Conservation (phyloP, 2,329 filamentous ascomycete genomes). For the Endoconidiophora laricicola region DNA sequence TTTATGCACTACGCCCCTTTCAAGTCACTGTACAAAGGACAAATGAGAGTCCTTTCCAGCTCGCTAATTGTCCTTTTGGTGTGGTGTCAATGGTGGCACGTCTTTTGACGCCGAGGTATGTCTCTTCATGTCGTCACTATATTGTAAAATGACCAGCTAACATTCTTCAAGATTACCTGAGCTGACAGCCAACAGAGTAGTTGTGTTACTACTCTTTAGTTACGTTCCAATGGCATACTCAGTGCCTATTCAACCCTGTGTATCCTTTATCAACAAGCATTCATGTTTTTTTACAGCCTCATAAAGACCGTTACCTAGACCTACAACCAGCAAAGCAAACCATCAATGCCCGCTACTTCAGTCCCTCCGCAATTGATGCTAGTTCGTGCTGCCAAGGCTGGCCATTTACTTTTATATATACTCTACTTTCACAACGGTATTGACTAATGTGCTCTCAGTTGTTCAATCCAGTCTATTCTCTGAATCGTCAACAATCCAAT, state of each 20-base stretch:
- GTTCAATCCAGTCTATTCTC: constrained; percentile 34
- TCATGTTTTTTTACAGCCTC: constrained; percentile 37
- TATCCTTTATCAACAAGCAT: constrained; percentile 36
- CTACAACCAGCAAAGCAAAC: constrained; percentile 20
- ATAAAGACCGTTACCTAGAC: constrained; percentile 30
- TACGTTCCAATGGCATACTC: constrained; percentile 39
- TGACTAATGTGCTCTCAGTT: constrained; percentile 37
- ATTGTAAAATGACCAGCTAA: background rate
- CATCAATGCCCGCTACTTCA: constrained; percentile 30
- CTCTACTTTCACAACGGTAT: constrained; percentile 31
- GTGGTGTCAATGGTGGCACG: constrained; percentile 30
- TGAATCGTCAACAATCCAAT: constrained; percentile 17
- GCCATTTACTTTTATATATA: constrained; percentile 28
- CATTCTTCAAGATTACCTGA: constrained; percentile 18
- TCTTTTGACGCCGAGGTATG: constrained; percentile 16
- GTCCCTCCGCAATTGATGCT: constrained; percentile 36
- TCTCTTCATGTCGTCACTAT: background rate
- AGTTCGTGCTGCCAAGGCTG: constrained; percentile 26
- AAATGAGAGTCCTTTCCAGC: constrained; percentile 36
- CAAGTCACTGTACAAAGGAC: constrained; percentile 22
- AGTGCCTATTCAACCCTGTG: constrained; percentile 39
- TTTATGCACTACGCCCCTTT: constrained; percentile 22
- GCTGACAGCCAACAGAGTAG: constrained; percentile 20
- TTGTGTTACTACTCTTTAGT: constrained; percentile 25
- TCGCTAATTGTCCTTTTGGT: constrained; percentile 32